Evolutionary conservation across 1,139 yeast genomes (phyloP), one percentile per base, ranked within the genome.

Genomic region (Debaryomyces fabryi): DNA sequence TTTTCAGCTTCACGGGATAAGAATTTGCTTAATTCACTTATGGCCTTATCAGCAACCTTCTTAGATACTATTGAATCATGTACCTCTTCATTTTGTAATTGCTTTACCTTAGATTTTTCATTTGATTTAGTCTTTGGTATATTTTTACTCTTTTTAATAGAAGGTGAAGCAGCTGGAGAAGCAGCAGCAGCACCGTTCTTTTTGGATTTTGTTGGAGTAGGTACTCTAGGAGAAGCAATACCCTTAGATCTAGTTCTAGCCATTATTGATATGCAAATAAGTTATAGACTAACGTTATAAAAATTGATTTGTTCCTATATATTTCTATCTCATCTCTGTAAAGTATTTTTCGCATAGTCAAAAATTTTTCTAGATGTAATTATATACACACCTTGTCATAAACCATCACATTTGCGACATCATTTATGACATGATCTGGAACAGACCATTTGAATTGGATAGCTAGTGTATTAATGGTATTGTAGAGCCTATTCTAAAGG

Each of bases 11-110:
- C 56, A 42, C 61, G 54, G 8, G 53, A 55, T 25, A 69, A 57
- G 61, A 72, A 84, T 57, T 79, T 79, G 42, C 66, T 64, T 55
- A 85, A 70, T 58, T 82, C 86, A 7, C 67, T 58, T 38, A 85
- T 65, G 5, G 90, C 89, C 53, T 77, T 78, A 39, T 50, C 46
- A 10, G 65, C 62, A 3, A 64, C 64, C 46, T 60, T 59, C 13
- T 53, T 49, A 29, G 67, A 50, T 12, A 66, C 62, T 24, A 57
- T 47, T 4, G 23, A 18, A 32, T 33, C 39, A 24, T 23, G 37
- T 15, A 42, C 21, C 16, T 32, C 41, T 30, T 16, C 33, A 34
- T 21, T 44, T 20, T 32, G 46, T 38, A 27, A 30, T 37, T 45
- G 36, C 34, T 43, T 39, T 27, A 18, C 24, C 16, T 42, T 44